Conservation (phyloP, 768 basidiomycete genomes). For the Macrolepiota fuliginosa region DNA sequence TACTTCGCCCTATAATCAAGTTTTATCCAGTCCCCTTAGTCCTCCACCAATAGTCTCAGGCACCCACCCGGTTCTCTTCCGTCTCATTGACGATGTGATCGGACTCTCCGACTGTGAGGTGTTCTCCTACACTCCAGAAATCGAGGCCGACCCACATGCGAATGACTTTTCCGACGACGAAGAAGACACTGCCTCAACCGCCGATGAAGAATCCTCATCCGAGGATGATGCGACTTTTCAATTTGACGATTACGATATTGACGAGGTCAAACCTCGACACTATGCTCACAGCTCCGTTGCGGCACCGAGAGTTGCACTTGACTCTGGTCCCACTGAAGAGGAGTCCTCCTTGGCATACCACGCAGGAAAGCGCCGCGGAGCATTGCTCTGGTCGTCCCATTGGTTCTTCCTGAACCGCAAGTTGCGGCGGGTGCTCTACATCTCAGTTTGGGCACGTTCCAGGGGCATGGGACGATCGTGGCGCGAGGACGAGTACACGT, state of each 20-base stretch:
- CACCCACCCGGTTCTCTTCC: slow-evolving; percentile 87
- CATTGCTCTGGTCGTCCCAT: slow-evolving; percentile 92
- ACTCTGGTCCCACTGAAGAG: slow-evolving; percentile 34
- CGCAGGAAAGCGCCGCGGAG: slow-evolving; percentile 63
- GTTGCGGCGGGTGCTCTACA: slow-evolving; percentile 87
- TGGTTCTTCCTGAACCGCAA: slow-evolving; percentile 97
- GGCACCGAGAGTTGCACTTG: slow-evolving; percentile 38
- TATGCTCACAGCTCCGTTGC: slow-evolving; percentile 35
- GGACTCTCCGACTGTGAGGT: slow-evolving; percentile 92
- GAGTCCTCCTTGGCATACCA: slow-evolving; percentile 35
- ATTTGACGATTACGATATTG: slow-evolving; percentile 80
- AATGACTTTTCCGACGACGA: slow-evolving; percentile 78
- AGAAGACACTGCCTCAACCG: slow-evolving; percentile 64
- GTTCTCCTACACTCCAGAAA: slow-evolving; percentile 90
- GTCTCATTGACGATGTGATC: slow-evolving; percentile 86
- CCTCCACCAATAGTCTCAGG: slow-evolving; percentile 75
- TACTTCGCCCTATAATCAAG: slow-evolving; percentile 61
- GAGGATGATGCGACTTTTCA: slow-evolving; percentile 73
- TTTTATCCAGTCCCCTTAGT: slow-evolving; percentile 60
- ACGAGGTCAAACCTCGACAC: slow-evolving; percentile 46
- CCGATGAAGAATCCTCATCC: slow-evolving; percentile 66
- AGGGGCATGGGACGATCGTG: slow-evolving; percentile 48
- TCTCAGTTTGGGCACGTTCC: slow-evolving; percentile 88
- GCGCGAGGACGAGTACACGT: slow-evolving; percentile 39
- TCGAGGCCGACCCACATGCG: slow-evolving; percentile 92